Base-by-base conservation (phyloP, 495 filamentous ascomycete genomes). In the Astrothelium macrocarpum region DNA sequence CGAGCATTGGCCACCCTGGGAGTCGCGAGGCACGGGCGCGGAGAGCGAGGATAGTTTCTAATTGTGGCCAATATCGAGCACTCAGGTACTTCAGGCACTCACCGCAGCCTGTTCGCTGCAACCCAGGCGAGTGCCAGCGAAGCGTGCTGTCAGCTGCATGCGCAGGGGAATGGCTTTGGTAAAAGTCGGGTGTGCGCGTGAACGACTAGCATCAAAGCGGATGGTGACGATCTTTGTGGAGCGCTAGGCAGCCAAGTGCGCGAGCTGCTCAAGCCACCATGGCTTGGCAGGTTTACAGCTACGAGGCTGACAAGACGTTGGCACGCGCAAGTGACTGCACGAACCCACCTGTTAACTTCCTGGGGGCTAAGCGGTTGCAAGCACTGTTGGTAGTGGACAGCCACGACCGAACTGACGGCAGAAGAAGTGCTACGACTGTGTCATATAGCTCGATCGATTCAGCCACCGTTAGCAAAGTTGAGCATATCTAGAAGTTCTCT, bases 281-380 rank as follows among this genome's bases (percentile, higher is more conserved):
- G 5, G 49, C 49, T 56, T 56, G 49, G 49, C 49, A 29, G 49
- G 5, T 29, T 29, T 26, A 56, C 25, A 28, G 49, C 25, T 9
- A 56, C 9, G 49, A 56, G 49, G 49, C 49, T 56, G 49, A 56
- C 49, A 29, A 26, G 49, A 56, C 49, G 49, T 56, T 56, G 49
- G 49, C 49, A 39, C 14, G 5, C 34, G 14, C 34, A 14, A 5
- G 34, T n/a, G n/a, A n/a, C n/a, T n/a, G n/a, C n/a, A n/a, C n/a
- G n/a, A n/a, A n/a, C n/a, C n/a, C n/a, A n/a, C n/a, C n/a, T n/a
- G n/a, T n/a, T n/a, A n/a, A n/a, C n/a, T n/a, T n/a, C n/a, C n/a
- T n/a, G n/a, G n/a, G n/a, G n/a, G n/a, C n/a, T n/a, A n/a, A n/a
- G n/a, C n/a, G n/a, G n/a, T n/a, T n/a, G n/a, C n/a, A n/a, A n/a